Evolutionary conservation across 192 early-diverging fungal species (phyloP).

Genomic region (Thamnidium elegans): DNA sequence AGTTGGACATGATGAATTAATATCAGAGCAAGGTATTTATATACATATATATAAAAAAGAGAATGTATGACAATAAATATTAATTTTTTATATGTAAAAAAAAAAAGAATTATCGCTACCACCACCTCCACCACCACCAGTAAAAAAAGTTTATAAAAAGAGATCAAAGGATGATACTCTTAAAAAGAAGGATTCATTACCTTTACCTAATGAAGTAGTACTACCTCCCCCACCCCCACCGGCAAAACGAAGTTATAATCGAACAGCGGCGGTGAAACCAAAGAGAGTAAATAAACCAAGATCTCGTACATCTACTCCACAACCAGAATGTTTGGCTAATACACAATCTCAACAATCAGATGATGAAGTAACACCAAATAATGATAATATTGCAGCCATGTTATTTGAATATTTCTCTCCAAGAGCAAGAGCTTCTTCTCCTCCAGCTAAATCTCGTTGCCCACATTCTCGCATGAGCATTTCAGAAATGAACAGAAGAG

Average conservation of each 20-base stretch:
- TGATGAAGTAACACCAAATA: background rate
- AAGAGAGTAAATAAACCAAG: too few species aligned
- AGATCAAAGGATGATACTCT: background rate
- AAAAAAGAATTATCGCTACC: background rate
- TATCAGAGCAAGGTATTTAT: conserved; percentile 9
- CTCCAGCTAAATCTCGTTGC: conserved; percentile 46
- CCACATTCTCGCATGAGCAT: conserved; percentile 53
- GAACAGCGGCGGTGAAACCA: too few species aligned
- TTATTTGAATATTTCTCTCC: conserved; percentile 4
- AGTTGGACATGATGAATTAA: conserved; percentile 16
- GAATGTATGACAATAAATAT: too few species aligned
- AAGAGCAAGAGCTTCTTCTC: conserved; percentile 13
- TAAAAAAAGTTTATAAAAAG: background rate
- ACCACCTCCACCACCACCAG: too few species aligned
- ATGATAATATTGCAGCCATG: background rate
- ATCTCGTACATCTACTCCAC: conserved; percentile 23
- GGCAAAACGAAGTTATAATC: background rate
- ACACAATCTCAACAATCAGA: background rate
- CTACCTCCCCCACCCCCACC: background rate
- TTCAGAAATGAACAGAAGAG: conserved; percentile 63
- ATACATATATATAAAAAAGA: background rate
- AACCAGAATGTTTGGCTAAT: conserved; percentile 1
- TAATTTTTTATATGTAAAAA: too few species aligned
- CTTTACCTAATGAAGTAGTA: background rate
- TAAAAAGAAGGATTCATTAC: conserved; percentile 5